Percentiles rank a stretch among this genome's conserved stretches.
Evolutionary conservation across 2,329 filamentous ascomycete species (phyloP).

Genomic region (Colletotrichum gigasporum): DNA sequence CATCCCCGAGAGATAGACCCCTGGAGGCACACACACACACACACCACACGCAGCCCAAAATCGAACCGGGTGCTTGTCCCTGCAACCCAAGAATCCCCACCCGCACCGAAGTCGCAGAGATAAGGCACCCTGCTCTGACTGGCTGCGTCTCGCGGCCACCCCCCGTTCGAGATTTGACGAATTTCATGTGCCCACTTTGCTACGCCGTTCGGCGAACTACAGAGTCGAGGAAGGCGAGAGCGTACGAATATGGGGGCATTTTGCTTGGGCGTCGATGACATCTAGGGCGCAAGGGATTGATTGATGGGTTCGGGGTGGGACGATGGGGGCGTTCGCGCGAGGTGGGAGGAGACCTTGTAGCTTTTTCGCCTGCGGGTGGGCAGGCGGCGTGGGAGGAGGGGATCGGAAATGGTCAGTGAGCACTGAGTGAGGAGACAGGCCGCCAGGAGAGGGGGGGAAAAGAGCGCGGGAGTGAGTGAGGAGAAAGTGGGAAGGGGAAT

Average conservation of each 20-base stretch:
- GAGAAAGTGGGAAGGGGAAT: not conserved
- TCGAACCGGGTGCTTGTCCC: not conserved
- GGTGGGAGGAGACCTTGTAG: not conserved
- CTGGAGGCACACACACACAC: not conserved
- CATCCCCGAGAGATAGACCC: no score
- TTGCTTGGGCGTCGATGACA: conserved; percentile 7
- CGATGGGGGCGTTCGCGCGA: not conserved
- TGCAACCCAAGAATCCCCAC: conserved; percentile 9
- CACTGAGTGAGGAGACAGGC: not conserved
- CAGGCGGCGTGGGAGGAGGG: not conserved
- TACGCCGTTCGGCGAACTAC: conserved; percentile 13
- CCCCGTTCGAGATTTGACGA: not conserved
- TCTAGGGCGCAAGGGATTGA: not conserved
- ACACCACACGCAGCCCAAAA: not conserved
- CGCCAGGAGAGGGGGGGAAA: not conserved
- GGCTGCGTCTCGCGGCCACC: not conserved
- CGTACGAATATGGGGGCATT: not conserved
- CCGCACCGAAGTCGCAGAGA: conserved; percentile 24
- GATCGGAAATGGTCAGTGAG: not conserved
- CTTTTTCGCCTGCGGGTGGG: not conserved
- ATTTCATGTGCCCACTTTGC: conserved; percentile 14
- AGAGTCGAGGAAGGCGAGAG: no score
- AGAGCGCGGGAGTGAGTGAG: not conserved
- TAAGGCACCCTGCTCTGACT: conserved; percentile 23
- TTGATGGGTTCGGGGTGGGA: not conserved